Base-by-base conservation (phyloP, 306 rosid species). In the Cucurbita ficifolia region DNA sequence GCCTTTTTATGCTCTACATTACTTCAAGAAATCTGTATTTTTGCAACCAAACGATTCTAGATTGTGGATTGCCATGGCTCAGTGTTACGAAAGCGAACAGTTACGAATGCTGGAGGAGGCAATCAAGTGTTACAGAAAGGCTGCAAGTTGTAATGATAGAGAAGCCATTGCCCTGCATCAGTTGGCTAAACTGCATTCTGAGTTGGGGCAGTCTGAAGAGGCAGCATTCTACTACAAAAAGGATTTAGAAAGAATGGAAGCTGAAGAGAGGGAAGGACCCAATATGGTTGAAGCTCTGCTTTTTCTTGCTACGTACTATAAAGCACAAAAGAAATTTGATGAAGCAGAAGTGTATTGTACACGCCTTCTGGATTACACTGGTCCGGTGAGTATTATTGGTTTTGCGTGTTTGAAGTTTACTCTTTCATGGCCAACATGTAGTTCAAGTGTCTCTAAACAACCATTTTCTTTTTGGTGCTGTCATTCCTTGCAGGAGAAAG, bases 1-100 rank as follows among this genome's bases (percentile, higher is more conserved):
- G 99, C 96, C 91, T 61, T 85, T 88, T 43, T 95, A 95, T 79
- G 97, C 97, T 4, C 96, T 95, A 60, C 91, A 95, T 82, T 95
- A 95, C 91, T 95, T 91, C 87, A 82, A 82, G 63, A 91, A 91
- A 77, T 83, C 99, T 2, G 99, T 88, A 50, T 95, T 89, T 83
- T 85, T 91, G 84, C 99, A 95, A 85, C 92, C 96, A 19, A 89
- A 75, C 51, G 99, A 95, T 84, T 95, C 96, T 56, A 92, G 99
- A 79, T 72, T 95, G 83, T 91, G 99, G 99, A 89, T 89, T 57
- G 96, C 97, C 55, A 95, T 95, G 97, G 99, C 92, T 71, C 95
- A 88, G 10, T 95, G 96, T 79, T 91, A 89, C 21, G 96, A 95
- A 81, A 79, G 88, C 1, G 97, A 91, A 18, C 93, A 86, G 78